phyloP scores from a whole-genome alignment of 2,329 filamentous ascomycete species.

The Fusarium mundagurra region DNA sequence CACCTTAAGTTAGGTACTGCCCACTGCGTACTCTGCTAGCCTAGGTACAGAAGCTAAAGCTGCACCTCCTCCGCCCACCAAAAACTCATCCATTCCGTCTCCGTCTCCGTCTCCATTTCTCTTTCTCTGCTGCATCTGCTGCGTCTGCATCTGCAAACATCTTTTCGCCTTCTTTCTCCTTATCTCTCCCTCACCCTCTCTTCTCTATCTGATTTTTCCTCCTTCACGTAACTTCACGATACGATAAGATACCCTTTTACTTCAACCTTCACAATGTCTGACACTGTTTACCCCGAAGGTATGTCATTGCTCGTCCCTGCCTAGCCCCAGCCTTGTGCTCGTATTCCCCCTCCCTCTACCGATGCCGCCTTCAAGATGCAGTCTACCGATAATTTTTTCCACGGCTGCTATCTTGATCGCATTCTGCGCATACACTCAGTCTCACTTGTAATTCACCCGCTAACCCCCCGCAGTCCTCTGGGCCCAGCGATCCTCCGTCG shows the following conservation, averaged over 20 bases:
- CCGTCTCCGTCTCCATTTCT: slow-evolving; percentile 26
- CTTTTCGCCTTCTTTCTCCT: slow-evolving; percentile 19
- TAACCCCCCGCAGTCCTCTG: slow-evolving; percentile 77
- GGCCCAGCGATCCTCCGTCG: slow-evolving; percentile 91
- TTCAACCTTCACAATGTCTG: slow-evolving; percentile 37
- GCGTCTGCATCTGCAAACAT: slow-evolving; percentile 35
- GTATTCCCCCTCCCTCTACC: slow-evolving; percentile 4
- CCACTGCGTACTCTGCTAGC: background rate
- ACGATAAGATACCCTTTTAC: slow-evolving; percentile 42
- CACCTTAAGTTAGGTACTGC: background rate
- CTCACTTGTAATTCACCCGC: background rate
- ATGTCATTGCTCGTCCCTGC: slow-evolving; percentile 34
- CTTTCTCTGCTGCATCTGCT: slow-evolving; percentile 23
- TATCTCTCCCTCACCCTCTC: slow-evolving; percentile 9
- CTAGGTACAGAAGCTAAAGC: slow-evolving; percentile 34
- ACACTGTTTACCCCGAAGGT: slow-evolving; percentile 51
- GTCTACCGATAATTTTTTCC: background rate
- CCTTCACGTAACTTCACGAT: slow-evolving; percentile 26
- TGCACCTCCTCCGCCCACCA: slow-evolving; percentile 41
- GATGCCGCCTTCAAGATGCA: background rate
- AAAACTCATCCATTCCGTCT: slow-evolving; percentile 41
- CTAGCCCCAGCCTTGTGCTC: slow-evolving; percentile 16
- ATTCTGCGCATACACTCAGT: background rate
- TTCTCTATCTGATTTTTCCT: slow-evolving; percentile 10
- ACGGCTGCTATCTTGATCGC: slow-evolving; percentile 1